Evolutionary conservation across 2,329 filamentous ascomycete species (phyloP), one percentile per base, ranked within the genome.

Genomic region (Volutella citrinella): DNA sequence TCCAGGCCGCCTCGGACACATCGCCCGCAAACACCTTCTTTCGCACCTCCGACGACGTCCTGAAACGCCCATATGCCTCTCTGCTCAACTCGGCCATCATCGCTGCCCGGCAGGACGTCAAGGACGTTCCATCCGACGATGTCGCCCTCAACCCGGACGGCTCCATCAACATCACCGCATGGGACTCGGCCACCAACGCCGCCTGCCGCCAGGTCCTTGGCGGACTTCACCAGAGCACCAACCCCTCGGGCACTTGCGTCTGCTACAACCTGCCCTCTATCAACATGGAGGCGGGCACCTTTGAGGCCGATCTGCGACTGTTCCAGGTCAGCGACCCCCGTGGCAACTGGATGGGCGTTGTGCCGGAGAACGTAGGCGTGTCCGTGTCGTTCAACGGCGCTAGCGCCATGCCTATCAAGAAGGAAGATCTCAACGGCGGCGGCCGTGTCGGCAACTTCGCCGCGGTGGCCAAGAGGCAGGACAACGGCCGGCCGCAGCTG

Each of bases 181-280:
- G 80, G 80, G 66, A 81, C 42, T 48, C 52, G 5, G 56, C 68
- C 26, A 83, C 77, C 7, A 65, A 69, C 19, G 51, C 63, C 10
- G 81, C 81, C 15, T 93, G 87, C 59, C 64, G 63, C 27, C 51
- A 63, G 15, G 70, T 75, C 8, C 67, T 93, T 13, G 57, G 60
- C 4, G 56, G 62, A 17, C 68, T 88, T 30, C 65, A 68, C 11
- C 65, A 71, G 40, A 76, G 80, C 25, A 74, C 76, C 16, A 91
- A 90, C 47, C 84, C 84, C 6, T 83, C 84, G 9, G 87, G 87
- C 31, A 76, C 87, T 29, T 83, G 82, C 38, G 77, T 87, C 29
- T 94, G 87, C 72, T 93, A 91, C 66, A 94, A 93, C 57, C 62
- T 94, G 16, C 80, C 82, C 1, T 78, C 76, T 23, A 72, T 88